Percentiles rank a stretch among this genome's conserved stretches.
Evolutionary conservation across 1,284 basidiomycete species (phyloP).

Genomic region (Fistulinella cinereoalba): DNA sequence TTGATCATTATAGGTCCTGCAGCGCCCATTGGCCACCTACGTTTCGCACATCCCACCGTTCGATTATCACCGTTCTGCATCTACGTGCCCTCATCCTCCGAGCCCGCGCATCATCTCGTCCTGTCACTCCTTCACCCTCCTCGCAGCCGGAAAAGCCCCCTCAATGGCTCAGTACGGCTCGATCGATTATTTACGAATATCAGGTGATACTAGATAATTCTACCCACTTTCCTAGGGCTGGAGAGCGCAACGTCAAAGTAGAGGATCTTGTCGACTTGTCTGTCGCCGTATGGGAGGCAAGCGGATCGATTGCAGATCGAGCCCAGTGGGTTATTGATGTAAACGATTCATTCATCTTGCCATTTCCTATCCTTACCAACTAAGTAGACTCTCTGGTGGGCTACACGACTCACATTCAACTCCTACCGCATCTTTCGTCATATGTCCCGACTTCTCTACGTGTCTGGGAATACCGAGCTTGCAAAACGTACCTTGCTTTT

Average conservation of each 20-base stretch:
- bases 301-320: conserved; percentile 56
- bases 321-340: conserved; percentile 75
- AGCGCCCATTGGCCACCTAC: conserved; percentile 69
- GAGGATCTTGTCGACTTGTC: conserved; percentile 83
- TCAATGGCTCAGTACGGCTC: conserved; percentile 63
- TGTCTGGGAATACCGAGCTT: conserved; percentile 61
- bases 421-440: conserved; percentile 82
- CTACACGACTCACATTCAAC: conserved; percentile 88
- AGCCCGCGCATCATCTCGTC: conserved; percentile 33
- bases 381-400: conserved; percentile 81
- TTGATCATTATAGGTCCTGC: conserved; percentile 61
- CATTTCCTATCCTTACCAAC: not conserved
- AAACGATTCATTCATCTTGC: conserved; percentile 29
- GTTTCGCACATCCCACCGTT: conserved; percentile 73
- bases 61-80: conserved; percentile 65
- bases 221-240: conserved; percentile 82
- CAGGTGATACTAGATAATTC: conserved; percentile 61
- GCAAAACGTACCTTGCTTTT: conserved; percentile 76
- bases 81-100: conserved; percentile 66
- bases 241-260: conserved; percentile 76
- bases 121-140: conserved; percentile 9
- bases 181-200: conserved; percentile 66
- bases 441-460: conserved; percentile 69
- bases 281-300: conserved; percentile 78
- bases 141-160: conserved; percentile 36